Conservation (phyloP, 805 yeast species). For the Wickerhamomyces silvicola region DNA sequence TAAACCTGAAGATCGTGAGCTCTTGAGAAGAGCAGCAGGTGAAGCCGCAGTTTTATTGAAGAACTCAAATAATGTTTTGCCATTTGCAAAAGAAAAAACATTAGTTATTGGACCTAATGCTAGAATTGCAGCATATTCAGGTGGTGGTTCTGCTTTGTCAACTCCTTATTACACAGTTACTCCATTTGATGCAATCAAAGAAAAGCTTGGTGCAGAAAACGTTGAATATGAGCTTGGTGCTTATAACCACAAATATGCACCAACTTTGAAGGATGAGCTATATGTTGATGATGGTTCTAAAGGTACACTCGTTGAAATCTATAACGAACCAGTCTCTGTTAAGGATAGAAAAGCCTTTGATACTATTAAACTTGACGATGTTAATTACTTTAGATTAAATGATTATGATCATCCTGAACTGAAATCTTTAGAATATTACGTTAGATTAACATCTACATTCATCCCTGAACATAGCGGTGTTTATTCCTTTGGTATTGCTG, state of each 20-base stretch:
- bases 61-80: conserved; percentile 42
- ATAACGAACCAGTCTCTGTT: conserved; percentile 13
- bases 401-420: conserved; percentile 16
- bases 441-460: conserved; percentile 36
- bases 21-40: conserved; percentile 39
- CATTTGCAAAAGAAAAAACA: conserved; percentile 36
- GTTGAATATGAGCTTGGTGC: conserved; percentile 28
- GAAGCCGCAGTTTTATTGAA: conserved; percentile 52
- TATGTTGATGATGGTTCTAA: conserved; percentile 8
- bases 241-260: conserved; percentile 26
- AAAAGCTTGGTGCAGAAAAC: conserved; percentile 16
- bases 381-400: conserved; percentile 13
- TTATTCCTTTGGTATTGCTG: conserved; percentile 46
- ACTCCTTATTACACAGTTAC: conserved; percentile 41
- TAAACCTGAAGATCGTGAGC: conserved; percentile 32
- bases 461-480: conserved; percentile 38
- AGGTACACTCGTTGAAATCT: conserved; percentile 22
- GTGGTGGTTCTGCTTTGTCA: conserved; percentile 59
- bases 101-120: conserved; percentile 60
- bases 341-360: conserved; percentile 24
- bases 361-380: conserved; percentile 13
- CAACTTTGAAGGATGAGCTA: conserved; percentile 22
- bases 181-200: conserved; percentile 40
- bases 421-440: conserved; percentile 29
- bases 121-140: conserved; percentile 41